phyloP scores from a whole-genome alignment of 345 rosid genomes.

The Cardiospermum halicacabum region DNA sequence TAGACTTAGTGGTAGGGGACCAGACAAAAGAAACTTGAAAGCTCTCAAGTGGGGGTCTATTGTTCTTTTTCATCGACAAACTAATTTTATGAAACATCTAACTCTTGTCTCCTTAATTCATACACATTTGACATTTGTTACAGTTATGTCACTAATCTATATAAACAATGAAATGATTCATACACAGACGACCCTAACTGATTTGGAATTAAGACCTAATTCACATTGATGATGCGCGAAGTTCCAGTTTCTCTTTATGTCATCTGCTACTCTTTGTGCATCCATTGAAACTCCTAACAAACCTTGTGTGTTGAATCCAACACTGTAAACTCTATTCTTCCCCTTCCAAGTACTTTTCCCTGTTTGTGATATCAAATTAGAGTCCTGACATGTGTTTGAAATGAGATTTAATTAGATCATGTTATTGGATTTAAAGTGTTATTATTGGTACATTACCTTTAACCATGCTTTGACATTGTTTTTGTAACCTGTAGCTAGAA shows the following conservation, averaged over 20 bases:
- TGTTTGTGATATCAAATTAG: constrained; percentile 19
- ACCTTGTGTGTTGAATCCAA: constrained; percentile 26
- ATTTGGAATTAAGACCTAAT: no score
- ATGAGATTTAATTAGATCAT: background rate
- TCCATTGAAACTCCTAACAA: constrained; percentile 27
- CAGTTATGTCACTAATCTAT: background rate
- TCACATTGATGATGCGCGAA: no score
- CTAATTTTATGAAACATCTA: background rate
- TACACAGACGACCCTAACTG: no score
- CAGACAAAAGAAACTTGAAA: no score
- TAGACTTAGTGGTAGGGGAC: constrained; percentile 7
- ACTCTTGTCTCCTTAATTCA: background rate
- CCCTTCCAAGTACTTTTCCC: constrained; percentile 32
- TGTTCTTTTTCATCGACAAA: background rate
- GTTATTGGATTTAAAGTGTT: no score
- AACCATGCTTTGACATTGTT: constrained; percentile 44
- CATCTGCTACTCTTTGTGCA: constrained; percentile 31
- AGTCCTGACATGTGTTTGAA: constrained; percentile 18
- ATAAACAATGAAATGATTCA: no score
- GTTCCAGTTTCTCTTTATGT: constrained; percentile 24
- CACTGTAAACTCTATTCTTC: constrained; percentile 29
- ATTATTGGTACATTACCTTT: constrained; percentile 18
- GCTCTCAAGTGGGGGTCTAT: background rate
- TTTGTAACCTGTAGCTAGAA: constrained; percentile 48
- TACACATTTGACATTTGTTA: background rate